phyloP scores from a whole-genome alignment of 495 filamentous ascomycete species.

The Aspergillus panamensis region DNA sequence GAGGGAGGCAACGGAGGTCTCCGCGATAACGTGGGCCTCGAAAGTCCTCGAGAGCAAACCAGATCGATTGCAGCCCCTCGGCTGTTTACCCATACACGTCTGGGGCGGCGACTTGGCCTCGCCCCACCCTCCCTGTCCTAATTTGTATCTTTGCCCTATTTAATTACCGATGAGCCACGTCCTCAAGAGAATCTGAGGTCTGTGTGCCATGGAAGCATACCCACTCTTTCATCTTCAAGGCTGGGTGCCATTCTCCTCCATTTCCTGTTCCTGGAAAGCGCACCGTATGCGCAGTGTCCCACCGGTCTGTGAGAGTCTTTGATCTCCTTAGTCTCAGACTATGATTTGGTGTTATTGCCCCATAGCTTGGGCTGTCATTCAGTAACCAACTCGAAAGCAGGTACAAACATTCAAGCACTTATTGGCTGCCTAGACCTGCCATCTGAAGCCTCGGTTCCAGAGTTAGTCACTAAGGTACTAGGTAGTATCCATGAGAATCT shows the following conservation, averaged over 20 bases:
- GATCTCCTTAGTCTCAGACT: neutral
- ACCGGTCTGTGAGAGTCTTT: neutral
- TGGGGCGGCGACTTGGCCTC: constrained; percentile 6
- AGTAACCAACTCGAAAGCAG: neutral
- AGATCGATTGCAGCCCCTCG: constrained; percentile 1
- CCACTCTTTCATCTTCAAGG: neutral
- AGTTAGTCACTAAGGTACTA: neutral
- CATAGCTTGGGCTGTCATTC: neutral
- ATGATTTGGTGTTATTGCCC: neutral
- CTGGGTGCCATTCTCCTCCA: neutral
- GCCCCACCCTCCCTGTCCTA: constrained; percentile 5
- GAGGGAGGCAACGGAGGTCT: neutral
- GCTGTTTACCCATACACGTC: constrained; percentile 10
- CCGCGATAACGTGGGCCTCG: neutral
- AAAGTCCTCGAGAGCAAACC: neutral
- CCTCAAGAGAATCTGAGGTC: neutral
- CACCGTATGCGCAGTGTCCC: neutral
- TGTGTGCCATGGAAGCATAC: constrained; percentile 1
- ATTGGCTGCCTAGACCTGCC: neutral
- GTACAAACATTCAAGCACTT: neutral
- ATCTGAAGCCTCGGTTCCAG: neutral
- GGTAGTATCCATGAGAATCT: neutral
- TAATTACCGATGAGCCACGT: constrained; percentile 12
- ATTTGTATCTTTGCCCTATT: constrained; percentile 6
- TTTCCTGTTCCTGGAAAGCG: constrained; percentile 16